Percentiles rank a stretch among this genome's conserved stretches.
These are phyloP conservation scores for Chenopodium album DNA, from an alignment of 148 eudicot genomes.

Conservation along the genomic window DNA sequence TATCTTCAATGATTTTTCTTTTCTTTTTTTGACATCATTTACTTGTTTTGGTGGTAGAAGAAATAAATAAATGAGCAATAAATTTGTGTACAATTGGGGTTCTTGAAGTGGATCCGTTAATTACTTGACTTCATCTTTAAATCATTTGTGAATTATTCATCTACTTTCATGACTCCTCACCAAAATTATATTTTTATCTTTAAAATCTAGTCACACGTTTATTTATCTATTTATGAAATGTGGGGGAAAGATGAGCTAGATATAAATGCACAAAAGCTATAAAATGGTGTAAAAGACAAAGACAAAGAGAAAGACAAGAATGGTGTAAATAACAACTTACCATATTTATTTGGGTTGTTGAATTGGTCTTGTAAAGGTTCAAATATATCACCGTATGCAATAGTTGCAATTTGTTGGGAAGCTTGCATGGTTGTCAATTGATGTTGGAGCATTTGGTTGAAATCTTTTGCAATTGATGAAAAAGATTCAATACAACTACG, in stretches of 20 bases:
- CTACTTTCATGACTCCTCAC: too few relatives aligned
- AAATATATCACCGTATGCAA: slow-evolving; percentile 37
- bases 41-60: too few relatives aligned
- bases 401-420: neutral
- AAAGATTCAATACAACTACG: slow-evolving; percentile 54
- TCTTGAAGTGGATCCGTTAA: too few relatives aligned
- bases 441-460: slow-evolving; percentile 41
- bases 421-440: slow-evolving; percentile 35
- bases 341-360: slow-evolving; percentile 32
- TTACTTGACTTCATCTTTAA: too few relatives aligned
- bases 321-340: slow-evolving; percentile 4
- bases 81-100: too few relatives aligned
- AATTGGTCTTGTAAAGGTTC: slow-evolving; percentile 31
- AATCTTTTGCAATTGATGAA: slow-evolving; percentile 42
- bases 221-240: neutral
- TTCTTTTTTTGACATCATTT: too few relatives aligned
- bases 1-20: too few relatives aligned
- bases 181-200: too few relatives aligned
- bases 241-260: neutral
- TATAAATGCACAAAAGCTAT: neutral
- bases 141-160: too few relatives aligned
- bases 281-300: neutral
- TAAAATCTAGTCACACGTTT: too few relatives aligned
- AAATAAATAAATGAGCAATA: too few relatives aligned
- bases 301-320: neutral